A percentile compares a stretch with the other conserved stretches of the same genome.
phyloP scores from a whole-genome alignment of 1,284 basidiomycete genomes.

The Ceratobasidium sp. region DNA sequence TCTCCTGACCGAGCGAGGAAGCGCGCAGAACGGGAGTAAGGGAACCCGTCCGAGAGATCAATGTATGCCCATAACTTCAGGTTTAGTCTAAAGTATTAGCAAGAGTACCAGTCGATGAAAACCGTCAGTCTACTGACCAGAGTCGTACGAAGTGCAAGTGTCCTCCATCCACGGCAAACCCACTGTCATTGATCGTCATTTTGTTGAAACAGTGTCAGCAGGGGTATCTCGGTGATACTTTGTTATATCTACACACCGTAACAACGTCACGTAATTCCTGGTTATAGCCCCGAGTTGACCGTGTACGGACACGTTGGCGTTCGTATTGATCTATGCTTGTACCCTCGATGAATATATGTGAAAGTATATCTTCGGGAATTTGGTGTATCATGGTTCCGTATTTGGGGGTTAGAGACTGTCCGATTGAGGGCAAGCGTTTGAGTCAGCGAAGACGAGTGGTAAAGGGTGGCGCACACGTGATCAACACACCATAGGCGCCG shows the following conservation, averaged over 20 bases:
- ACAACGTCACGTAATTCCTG: slow-evolving; percentile 11
- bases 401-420: background rate
- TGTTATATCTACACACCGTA: background rate
- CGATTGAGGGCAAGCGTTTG: too few relatives aligned
- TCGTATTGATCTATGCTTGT: background rate
- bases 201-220: background rate
- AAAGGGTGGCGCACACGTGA: slow-evolving; percentile 24
- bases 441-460: background rate
- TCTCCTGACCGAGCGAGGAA: background rate
- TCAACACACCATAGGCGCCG: background rate
- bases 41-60: slow-evolving; percentile 1
- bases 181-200: background rate
- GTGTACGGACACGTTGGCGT: slow-evolving; percentile 8
- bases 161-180: background rate
- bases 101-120: background rate
- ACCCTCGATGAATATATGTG: slow-evolving; percentile 6
- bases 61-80: slow-evolving; percentile 29
- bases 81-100: background rate
- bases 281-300: slow-evolving; percentile 6
- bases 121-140: background rate
- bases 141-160: background rate
- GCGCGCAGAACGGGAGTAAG: slow-evolving; percentile 4
- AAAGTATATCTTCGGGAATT: background rate
- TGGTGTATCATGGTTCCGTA: background rate
- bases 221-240: background rate